Percentiles rank a stretch among this genome's conserved stretches.
These are phyloP conservation scores for Myotisia sp. DNA, from an alignment of 2,329 filamentous ascomycete genomes.

Conservation along the genomic window DNA sequence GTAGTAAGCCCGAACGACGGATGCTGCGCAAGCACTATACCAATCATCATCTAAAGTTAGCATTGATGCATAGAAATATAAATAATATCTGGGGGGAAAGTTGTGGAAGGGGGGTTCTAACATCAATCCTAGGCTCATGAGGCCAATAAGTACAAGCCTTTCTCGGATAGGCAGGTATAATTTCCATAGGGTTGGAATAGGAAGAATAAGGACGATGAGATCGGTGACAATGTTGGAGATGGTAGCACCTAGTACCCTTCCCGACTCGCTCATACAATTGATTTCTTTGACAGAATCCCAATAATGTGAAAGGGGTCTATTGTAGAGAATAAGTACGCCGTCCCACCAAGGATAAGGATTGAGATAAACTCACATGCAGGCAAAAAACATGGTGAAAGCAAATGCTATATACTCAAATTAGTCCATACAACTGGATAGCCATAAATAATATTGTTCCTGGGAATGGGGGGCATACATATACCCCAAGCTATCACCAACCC, in stretches of 20 bases:
- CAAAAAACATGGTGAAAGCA: slow-evolving; percentile 8
- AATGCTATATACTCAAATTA: slow-evolving; percentile 8
- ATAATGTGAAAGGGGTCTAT: slow-evolving; percentile 10
- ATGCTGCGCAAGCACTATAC: slow-evolving; percentile 11
- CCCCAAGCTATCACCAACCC: slow-evolving; percentile 10
- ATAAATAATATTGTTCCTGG: not conserved
- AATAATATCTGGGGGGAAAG: not conserved
- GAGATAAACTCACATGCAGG: slow-evolving; percentile 10
- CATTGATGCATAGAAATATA: too few species aligned
- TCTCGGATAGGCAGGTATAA: slow-evolving; percentile 10
- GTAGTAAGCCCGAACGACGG: slow-evolving; percentile 10
- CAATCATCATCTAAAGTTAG: too few species aligned
- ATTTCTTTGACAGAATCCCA: slow-evolving; percentile 6
- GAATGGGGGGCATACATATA: slow-evolving; percentile 6
- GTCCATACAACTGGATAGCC: not conserved
- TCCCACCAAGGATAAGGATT: not conserved
- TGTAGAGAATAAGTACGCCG: not conserved
- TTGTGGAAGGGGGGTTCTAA: slow-evolving; percentile 1
- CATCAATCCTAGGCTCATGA: slow-evolving; percentile 13
- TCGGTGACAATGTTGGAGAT: slow-evolving; percentile 12
- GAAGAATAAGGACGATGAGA: slow-evolving; percentile 11
- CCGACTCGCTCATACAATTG: slow-evolving; percentile 9
- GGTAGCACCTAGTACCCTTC: slow-evolving; percentile 6
- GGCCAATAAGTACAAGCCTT: slow-evolving; percentile 8
- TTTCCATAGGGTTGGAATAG: slow-evolving; percentile 12